Evolutionary conservation across 352 stramenopile species (phyloP), one percentile per base, ranked within the genome.

Genomic region (Nothophytophthora sp.): DNA sequence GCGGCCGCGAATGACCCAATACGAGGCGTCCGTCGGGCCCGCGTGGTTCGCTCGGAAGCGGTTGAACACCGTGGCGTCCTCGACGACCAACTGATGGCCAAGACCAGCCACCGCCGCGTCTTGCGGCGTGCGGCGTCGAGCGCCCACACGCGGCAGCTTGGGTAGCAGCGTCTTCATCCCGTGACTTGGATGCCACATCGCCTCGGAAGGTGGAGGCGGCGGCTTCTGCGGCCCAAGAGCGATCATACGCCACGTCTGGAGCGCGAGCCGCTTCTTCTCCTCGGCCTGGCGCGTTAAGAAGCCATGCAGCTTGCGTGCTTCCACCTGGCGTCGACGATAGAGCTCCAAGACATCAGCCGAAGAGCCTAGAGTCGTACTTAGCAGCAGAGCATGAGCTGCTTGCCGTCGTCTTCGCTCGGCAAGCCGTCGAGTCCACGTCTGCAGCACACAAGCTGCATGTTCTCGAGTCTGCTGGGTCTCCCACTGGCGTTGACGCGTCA

Each of bases 1-100:
- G 9, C 73, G 68, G 24, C 55, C 48, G 30, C 75, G 76, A 28
- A 92, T 48, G 45, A 91, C 53, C 85, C 82, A 92, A 48, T 85
- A 90, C 24, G 78, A 90, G 38, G 63, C 62, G 46, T 88, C 78
- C 0, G 79, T 88, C 6, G 82, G 82, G 0, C 85, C 81, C 0
- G 63, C 57, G 51, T 92, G 78, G 43, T 74, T 81, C 7, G 62
- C 58, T n/a, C 73, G 68, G 38, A 95, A 95, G 41, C 86, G 64
- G 35, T 80, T 77, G 56, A 73, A 91, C 7, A 67, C 60, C 22
- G 60, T 51, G 43, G 78, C 66, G 55, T 90, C 76, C 30, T 90
- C 75, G 25, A 91, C 55, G 12, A 55, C 63, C 1, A 92, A 37
- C 18, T 68, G 68, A 8, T 66, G 81, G 22, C 82, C 64, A 35